Evolutionary conservation across 805 yeast genomes (phyloP), one percentile per base, ranked within the genome.

Genomic region (Metschnikowia borealis): DNA sequence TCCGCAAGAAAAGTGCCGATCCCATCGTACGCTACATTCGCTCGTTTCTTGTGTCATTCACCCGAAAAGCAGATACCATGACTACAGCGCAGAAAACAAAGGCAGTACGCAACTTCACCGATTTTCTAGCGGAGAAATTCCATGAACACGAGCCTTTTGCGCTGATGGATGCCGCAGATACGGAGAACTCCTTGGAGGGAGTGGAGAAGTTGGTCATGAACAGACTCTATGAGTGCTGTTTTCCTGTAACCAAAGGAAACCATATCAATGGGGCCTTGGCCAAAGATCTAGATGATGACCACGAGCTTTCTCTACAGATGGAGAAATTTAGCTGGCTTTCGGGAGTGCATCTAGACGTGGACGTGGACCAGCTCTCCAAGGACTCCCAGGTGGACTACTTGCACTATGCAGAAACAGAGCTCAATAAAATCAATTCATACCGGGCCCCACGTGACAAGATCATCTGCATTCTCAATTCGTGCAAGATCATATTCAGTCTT

Each of bases 381-480:
- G 50, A 50, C 32, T 50, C 49, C 7, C 29, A 41, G 6, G 47
- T 62, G 14, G 65, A 63, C 33, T 68, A 91, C 82, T 66, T 78
- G 82, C 58, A 75, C 65, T 58, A 75, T 50, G 94, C 97, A 0
- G 78, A 84, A 1, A 73, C 72, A 11, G 98, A 94, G 66, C 74
- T 94, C 44, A 73, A 75, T 54, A 89, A 89, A 59, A 83, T 94
- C 61, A 86, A 87, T 65, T 77, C 81, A 47, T 95, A 86, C 65
- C 80, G 95, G 58, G 92, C 98, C 0, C 99, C 99, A 14, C 75
- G 99, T 47, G 99, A 95, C 63, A 94, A 94, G 62, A 82, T 89
- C 54, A 89, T 94, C 36, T 94, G 98, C 64, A 76, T 94, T 2
- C 74, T 94, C 54, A 95, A 94, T 68, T 83, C 94, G 47, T 92